These are phyloP conservation scores for Talaromyces albobiverticillius DNA, from an alignment of 2,329 filamentous ascomycete genomes.

Conservation along the genomic window DNA sequence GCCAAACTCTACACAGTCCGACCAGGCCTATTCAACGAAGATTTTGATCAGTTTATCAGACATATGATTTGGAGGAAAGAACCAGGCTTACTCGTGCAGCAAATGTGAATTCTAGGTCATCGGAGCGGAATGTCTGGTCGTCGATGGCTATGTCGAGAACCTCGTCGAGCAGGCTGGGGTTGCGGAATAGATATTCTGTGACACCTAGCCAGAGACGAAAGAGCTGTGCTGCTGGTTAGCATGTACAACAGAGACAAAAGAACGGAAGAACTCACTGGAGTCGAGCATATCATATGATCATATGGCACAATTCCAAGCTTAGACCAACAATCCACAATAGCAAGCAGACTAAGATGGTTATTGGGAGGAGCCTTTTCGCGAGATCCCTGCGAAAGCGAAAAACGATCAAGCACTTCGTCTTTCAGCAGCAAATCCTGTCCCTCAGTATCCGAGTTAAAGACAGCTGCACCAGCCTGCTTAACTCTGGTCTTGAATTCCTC, in stretches of 20 bases:
- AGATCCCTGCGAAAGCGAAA: constrained; percentile 70
- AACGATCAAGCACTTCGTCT: constrained; percentile 82
- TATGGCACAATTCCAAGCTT: constrained; percentile 91
- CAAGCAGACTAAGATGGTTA: constrained; percentile 88
- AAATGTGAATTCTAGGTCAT: constrained; percentile 97
- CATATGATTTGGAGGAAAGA: not conserved
- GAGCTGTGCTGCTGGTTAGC: constrained; percentile 47
- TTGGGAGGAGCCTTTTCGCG: constrained; percentile 69
- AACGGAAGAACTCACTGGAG: constrained; percentile 58
- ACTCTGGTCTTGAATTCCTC: constrained; percentile 73
- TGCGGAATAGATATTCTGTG: constrained; percentile 93
- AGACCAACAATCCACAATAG: constrained; percentile 99
- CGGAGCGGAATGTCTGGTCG: constrained; percentile 87
- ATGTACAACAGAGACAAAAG: not conserved
- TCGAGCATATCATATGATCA: constrained; percentile 99
- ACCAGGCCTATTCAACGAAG: constrained; percentile 66
- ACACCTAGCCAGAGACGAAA: constrained; percentile 96
- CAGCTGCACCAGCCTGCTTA: constrained; percentile 72
- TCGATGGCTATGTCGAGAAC: constrained; percentile 81
- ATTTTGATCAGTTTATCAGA: not conserved
- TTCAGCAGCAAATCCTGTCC: constrained; percentile 66
- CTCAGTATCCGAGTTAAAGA: constrained; percentile 56
- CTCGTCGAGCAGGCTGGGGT: constrained; percentile 74
- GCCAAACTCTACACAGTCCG: constrained; percentile 83
- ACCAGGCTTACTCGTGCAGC: constrained; percentile 64